phyloP scores from a whole-genome alignment of 805 yeast species.

The Lipomyces yamanashiensis region DNA sequence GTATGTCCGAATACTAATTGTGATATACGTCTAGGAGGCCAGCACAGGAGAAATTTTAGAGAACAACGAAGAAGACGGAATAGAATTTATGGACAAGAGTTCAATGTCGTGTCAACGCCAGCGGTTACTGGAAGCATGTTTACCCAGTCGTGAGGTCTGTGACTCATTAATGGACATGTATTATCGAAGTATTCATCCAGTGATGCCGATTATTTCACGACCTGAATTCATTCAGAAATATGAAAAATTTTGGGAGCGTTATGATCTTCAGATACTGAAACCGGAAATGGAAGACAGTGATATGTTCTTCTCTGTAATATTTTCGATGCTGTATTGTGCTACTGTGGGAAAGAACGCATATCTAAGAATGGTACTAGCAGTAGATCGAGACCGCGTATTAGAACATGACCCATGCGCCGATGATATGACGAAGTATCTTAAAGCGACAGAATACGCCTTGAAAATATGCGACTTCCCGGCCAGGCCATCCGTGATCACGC shows the following conservation, averaged over 20 bases:
- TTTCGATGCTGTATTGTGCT: conserved; percentile 10
- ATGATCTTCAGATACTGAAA: not conserved
- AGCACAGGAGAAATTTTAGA: not conserved
- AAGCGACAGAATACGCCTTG: conserved; percentile 6
- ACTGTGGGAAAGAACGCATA: conserved; percentile 3
- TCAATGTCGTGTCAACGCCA: conserved; percentile 6
- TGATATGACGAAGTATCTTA: not conserved
- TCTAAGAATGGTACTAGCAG: not conserved
- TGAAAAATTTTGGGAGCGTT: conserved; percentile 8
- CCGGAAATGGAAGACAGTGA: not conserved
- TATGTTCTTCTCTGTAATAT: conserved; percentile 12
- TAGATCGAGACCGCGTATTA: not conserved
- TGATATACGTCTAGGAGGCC: not conserved
- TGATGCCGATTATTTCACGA: conserved; percentile 5
- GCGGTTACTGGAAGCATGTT: not conserved
- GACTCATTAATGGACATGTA: conserved; percentile 6
- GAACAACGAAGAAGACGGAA: not conserved
- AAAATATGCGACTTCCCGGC: conserved; percentile 7
- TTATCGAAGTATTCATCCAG: conserved; percentile 11
- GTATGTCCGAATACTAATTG: not conserved
- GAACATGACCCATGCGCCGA: conserved; percentile 5
- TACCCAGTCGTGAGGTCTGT: conserved; percentile 6
- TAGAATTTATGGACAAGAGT: not conserved
- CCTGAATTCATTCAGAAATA: not conserved
- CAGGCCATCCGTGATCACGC: conserved; percentile 4